phyloP scores from a whole-genome alignment of 2,329 filamentous ascomycete species.

The Fusarium virguliforme region DNA sequence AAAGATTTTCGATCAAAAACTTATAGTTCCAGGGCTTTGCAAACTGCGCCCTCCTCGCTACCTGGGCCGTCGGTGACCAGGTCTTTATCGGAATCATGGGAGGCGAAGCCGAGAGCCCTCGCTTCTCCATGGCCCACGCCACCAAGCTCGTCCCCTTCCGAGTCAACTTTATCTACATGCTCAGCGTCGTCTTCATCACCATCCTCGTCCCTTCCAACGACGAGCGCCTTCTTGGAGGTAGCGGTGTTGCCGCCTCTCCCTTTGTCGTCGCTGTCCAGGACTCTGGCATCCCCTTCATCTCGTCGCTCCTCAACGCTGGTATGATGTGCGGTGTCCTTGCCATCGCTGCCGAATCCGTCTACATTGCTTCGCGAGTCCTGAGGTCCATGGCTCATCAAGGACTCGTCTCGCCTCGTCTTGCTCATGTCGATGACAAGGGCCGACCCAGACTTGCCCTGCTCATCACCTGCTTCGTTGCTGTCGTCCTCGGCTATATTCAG shows the following conservation, averaged over 20 bases:
- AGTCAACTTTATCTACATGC: conserved; percentile 44
- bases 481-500: conserved; percentile 35
- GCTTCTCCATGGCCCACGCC: conserved; percentile 41
- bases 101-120: conserved; percentile 39
- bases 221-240: conserved; percentile 31
- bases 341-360: conserved; percentile 34
- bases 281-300: conserved; percentile 35
- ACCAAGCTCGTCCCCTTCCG: conserved; percentile 42
- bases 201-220: conserved; percentile 39
- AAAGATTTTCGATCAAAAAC: no score
- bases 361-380: conserved; percentile 36
- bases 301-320: conserved; percentile 41
- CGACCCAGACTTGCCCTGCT: conserved; percentile 28
- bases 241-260: conserved; percentile 37
- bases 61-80: conserved; percentile 45
- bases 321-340: conserved; percentile 44
- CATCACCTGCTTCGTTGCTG: conserved; percentile 17
- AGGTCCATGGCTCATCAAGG: conserved; percentile 39
- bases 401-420: conserved; percentile 21
- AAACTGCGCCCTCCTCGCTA: conserved; percentile 38
- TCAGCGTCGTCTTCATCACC: conserved; percentile 40
- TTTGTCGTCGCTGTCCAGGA: conserved; percentile 39
- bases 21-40: conserved; percentile 35
- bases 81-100: conserved; percentile 48
- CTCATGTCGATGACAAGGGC: conserved; percentile 27